Evolutionary conservation across 1,284 basidiomycete species (phyloP).

Genomic region (Ustilago trichophora): DNA sequence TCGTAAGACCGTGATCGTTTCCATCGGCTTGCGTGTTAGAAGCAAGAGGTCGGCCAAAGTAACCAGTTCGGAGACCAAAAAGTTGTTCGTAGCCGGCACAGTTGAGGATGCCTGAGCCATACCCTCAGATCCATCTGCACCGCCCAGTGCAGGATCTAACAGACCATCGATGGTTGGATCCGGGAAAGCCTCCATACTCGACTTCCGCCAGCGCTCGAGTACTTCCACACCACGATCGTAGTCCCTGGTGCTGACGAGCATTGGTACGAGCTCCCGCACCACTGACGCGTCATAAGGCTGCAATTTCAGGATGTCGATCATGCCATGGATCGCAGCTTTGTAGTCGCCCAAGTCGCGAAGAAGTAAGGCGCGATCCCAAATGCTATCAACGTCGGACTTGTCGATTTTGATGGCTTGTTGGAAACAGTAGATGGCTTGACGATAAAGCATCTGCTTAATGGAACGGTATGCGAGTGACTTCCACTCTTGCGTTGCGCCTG

Average conservation of each 20-base stretch:
- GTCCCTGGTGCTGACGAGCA: constrained; percentile 78
- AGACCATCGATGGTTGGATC: constrained; percentile 35
- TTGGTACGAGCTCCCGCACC: constrained; percentile 79
- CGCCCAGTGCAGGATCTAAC: constrained; percentile 29
- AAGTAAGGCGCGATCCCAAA: constrained; percentile 88
- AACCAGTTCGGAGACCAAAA: constrained; percentile 70
- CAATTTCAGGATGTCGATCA: constrained; percentile 78
- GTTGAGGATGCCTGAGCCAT: neutral
- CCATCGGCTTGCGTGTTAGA: constrained; percentile 75
- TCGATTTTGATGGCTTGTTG: constrained; percentile 83
- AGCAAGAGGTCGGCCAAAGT: constrained; percentile 85
- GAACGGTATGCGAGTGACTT: constrained; percentile 72
- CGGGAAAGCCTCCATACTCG: constrained; percentile 63
- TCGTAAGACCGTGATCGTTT: constrained; percentile 77
- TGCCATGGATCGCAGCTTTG: constrained; percentile 80
- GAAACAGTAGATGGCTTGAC: constrained; percentile 92
- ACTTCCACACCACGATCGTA: constrained; percentile 74
- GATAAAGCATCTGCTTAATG: constrained; percentile 76
- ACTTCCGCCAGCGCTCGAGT: constrained; percentile 74
- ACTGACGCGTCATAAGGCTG: constrained; percentile 83
- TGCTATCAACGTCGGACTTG: constrained; percentile 80
- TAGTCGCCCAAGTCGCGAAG: constrained; percentile 79
- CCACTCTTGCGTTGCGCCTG: constrained; percentile 84
- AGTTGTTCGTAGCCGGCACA: constrained; percentile 36
- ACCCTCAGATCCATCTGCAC: neutral